Evolutionary conservation across 495 filamentous ascomycete species (phyloP).

Genomic region (Aspergillus diversus): DNA sequence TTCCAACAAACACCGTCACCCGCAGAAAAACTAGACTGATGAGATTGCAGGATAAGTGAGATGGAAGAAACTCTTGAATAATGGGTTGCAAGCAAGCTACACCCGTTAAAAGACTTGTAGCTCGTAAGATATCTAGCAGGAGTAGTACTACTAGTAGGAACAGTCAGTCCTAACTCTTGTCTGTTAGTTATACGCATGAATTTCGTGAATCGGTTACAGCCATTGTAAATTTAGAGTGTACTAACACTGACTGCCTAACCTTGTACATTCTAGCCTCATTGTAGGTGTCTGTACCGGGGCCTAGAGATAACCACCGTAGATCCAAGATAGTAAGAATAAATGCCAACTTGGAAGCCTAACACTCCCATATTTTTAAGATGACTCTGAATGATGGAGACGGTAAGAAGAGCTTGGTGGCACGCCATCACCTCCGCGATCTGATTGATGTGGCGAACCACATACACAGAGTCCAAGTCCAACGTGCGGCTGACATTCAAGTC

Average conservation of each 20-base stretch:
- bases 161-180: neutral
- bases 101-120: no score
- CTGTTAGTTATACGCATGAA: neutral
- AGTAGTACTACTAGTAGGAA: neutral
- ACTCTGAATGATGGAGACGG: neutral
- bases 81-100: no score
- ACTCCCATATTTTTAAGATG: neutral
- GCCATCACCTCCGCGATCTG: conserved; percentile 4
- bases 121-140: no score
- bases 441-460: neutral
- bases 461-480: neutral
- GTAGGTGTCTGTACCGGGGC: no score
- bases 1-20: no score
- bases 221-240: neutral
- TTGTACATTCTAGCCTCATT: neutral
- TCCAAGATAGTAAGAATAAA: no score
- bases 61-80: no score
- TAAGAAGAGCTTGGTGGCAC: neutral
- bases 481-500: neutral
- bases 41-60: no score
- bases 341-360: no score
- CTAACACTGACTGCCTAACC: neutral
- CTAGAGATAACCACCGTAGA: no score
- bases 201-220: neutral
- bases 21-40: no score